Evolutionary conservation across 2,329 filamentous ascomycete species (phyloP).

Genomic region (Phialemonium atrogriseum): DNA sequence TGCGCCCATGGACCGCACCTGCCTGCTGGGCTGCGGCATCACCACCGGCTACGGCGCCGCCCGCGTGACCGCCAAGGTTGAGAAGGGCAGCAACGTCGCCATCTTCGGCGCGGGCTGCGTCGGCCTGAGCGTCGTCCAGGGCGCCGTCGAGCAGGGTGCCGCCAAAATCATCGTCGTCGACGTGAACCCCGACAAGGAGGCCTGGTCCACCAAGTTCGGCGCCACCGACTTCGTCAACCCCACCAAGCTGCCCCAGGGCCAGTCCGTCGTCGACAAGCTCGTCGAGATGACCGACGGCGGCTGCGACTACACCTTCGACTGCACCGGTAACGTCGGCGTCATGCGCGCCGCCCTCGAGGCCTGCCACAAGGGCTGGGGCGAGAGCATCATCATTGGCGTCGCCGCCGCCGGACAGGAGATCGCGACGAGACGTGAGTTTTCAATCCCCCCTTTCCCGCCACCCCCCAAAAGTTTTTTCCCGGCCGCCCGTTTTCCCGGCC

Average conservation of each 20-base stretch:
- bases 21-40: constrained; percentile 94
- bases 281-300: constrained; percentile 97
- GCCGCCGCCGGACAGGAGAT: constrained; percentile 96
- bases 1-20: constrained; percentile 92
- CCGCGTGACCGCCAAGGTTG: constrained; percentile 83
- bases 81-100: constrained; percentile 82
- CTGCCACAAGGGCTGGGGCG: constrained; percentile 98
- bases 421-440: constrained; percentile 74
- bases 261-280: constrained; percentile 84
- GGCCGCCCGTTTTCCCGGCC: no score
- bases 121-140: constrained; percentile 90
- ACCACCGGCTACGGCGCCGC: constrained; percentile 97
- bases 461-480: no score
- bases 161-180: constrained; percentile 65
- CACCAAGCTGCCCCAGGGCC: constrained; percentile 57
- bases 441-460: constrained; percentile 2
- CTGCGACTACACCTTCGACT: constrained; percentile 98
- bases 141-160: constrained; percentile 77
- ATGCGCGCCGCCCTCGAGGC: constrained; percentile 95
- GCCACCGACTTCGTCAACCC: constrained; percentile 97
- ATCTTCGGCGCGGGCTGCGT: constrained; percentile 96
- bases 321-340: constrained; percentile 92
- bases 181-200: constrained; percentile 84
- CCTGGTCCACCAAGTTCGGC: constrained; percentile 89
- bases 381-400: constrained; percentile 96